Evolutionary conservation across 176 grass and related monocot species (phyloP).

Genomic region (Aegilops bicornis): DNA sequence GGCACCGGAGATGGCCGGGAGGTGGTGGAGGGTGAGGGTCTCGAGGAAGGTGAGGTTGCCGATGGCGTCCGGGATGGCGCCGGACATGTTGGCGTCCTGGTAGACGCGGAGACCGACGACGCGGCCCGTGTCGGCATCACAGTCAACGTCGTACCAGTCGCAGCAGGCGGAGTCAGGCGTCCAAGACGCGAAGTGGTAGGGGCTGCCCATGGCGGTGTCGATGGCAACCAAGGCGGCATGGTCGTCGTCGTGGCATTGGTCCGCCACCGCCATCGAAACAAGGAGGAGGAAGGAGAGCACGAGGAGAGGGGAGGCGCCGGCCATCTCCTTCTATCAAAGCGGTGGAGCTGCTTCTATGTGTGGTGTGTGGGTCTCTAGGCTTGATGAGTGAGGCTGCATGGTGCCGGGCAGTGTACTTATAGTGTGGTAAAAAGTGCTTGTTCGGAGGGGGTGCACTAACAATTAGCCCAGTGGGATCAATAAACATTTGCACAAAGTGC

Average conservation of each 20-base stretch:
- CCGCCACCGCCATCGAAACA: background rate
- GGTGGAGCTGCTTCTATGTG: background rate
- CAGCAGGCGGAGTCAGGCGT: conserved; percentile 37
- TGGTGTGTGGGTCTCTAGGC: background rate
- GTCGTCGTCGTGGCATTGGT: conserved; percentile 48
- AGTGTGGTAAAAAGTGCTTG: background rate
- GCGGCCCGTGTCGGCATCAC: conserved; percentile 43
- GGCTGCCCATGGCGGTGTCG: conserved; percentile 21
- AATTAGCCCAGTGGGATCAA: background rate
- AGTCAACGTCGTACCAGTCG: conserved; percentile 56
- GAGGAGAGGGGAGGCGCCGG: background rate
- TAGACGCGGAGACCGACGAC: conserved; percentile 35
- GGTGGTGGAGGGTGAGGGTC: conserved; percentile 37
- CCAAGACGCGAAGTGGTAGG: conserved; percentile 57
- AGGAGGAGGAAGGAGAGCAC: background rate
- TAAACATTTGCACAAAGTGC: conserved; percentile 27
- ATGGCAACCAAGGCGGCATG: conserved; percentile 24
- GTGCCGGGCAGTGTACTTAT: background rate
- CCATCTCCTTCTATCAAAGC: background rate
- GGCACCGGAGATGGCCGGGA: conserved; percentile 41
- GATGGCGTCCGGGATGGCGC: conserved; percentile 54
- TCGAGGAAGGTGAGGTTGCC: conserved; percentile 40
- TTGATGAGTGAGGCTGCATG: background rate
- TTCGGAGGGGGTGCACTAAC: background rate
- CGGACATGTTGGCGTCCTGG: conserved; percentile 50